Evolutionary conservation across 2,329 filamentous ascomycete genomes (phyloP).

Genomic region (Sporothrix luriei): DNA sequence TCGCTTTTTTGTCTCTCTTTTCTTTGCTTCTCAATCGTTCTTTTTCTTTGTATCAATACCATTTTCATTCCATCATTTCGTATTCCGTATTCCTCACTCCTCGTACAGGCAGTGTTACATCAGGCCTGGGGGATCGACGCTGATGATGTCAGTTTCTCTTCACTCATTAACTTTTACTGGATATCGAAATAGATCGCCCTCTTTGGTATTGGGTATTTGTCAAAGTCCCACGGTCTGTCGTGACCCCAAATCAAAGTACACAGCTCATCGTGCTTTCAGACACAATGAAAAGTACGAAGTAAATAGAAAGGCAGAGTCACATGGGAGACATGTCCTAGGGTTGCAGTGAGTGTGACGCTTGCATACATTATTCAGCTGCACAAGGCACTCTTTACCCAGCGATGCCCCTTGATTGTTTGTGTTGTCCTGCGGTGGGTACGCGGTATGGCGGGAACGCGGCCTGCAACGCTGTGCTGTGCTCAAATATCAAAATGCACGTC

Average conservation of each 20-base stretch:
- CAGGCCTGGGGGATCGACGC: neutral
- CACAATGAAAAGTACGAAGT: neutral
- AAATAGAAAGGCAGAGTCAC: neutral
- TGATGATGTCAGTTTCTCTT: neutral
- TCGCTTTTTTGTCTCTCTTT: neutral
- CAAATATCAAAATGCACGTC: neutral
- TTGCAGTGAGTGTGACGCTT: neutral
- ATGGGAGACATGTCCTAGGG: neutral
- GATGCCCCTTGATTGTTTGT: neutral
- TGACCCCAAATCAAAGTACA: neutral
- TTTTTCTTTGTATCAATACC: neutral
- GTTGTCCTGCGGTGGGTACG: neutral
- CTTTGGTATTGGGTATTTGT: neutral
- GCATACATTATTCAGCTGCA: constrained; percentile 16
- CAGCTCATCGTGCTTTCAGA: neutral
- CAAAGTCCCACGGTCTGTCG: neutral
- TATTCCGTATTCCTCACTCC: neutral
- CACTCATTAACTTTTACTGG: neutral
- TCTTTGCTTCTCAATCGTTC: neutral
- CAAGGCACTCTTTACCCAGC: neutral
- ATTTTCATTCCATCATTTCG: neutral
- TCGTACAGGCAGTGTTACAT: constrained; percentile 20
- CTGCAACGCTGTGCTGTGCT: constrained; percentile 2
- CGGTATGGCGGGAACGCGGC: neutral
- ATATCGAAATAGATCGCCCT: neutral